phyloP scores from a whole-genome alignment of 129 eudicot genomes.

The Rutidosis leptorrhynchoides region DNA sequence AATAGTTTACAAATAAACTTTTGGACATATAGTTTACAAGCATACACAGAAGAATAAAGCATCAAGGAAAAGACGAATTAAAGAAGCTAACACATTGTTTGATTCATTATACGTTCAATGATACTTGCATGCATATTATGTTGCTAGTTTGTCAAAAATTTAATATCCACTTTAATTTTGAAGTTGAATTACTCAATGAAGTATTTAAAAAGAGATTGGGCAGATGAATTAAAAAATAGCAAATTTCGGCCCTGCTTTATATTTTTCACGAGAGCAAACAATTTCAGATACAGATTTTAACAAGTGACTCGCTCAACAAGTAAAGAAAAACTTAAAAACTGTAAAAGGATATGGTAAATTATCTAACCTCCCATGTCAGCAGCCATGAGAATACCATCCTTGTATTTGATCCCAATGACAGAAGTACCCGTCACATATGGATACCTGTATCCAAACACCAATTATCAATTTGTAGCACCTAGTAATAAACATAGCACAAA shows the following conservation, averaged over 20 bases:
- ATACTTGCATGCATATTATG: too few species aligned
- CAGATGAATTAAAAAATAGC: too few species aligned
- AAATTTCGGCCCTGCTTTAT: background rate
- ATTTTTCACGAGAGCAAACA: background rate
- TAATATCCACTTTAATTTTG: background rate
- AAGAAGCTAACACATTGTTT: too few species aligned
- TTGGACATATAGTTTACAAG: too few species aligned
- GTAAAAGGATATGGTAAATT: background rate
- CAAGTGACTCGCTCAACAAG: background rate
- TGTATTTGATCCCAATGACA: constrained; percentile 68
- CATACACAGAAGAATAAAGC: too few species aligned
- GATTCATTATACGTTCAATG: too few species aligned
- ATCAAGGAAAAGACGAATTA: too few species aligned
- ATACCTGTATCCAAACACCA: constrained; percentile 36
- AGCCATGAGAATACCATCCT: constrained; percentile 84
- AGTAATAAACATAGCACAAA: background rate
- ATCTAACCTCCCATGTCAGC: constrained; percentile 91
- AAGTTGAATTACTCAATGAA: background rate
- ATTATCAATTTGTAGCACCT: background rate
- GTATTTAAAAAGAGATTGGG: background rate
- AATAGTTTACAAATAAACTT: too few species aligned
- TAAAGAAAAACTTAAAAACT: background rate
- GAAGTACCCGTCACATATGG: constrained; percentile 86
- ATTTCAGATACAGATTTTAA: background rate
- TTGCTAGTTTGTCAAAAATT: too few species aligned